Evolutionary conservation across 2,329 filamentous ascomycete species (phyloP), one percentile per base, ranked within the genome.

Genomic region (Escovopsis sp.): DNA sequence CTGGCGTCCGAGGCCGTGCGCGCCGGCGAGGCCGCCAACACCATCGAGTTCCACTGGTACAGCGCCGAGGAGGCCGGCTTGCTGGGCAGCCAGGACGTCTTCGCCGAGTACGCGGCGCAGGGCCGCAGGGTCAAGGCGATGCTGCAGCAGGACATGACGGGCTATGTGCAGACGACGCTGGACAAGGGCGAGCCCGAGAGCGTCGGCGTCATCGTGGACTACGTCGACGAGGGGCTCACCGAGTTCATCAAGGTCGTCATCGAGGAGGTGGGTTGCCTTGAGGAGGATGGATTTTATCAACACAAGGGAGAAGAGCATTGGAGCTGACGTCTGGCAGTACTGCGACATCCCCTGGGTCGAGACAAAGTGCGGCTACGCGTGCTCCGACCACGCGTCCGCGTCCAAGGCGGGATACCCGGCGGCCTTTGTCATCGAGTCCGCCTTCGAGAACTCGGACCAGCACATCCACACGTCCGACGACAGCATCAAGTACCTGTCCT

Each of bases 61-160:
- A 85, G 80, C 37, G 87, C 85, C 10, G 87, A 94, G 60, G 87
- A 94, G 61, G 86, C 82, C 40, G 87, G 88, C 32, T 69, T 94
- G 38, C 73, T 94, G 4, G 87, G 87, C 45, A 89, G 82, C 54
- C 87, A 94, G 60, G 88, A 84, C 43, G 84, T 96, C 59, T 96
- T 95, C 68, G 72, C 75, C 40, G 66, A 75, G 7, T 96, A 96
- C 57, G 80, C 84, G 62, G 77, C 80, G 58, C 63, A 74, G 19
- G 72, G 73, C 30, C 75, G 80, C 26, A 78, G 89, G 50, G 73
- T 96, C 60, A 93, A 89, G 66, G 89, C 89, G 32, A 96, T 96
- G 91, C 75, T 96, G 43, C 89, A 96, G 67, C 89, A 96, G 64
- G 89, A 96, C 62, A 96, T 96, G 89, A 94, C 86, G 2, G 89